Base-by-base conservation (phyloP, 2,329 filamentous ascomycete species). In the Ceratocystis smalleyi region DNA sequence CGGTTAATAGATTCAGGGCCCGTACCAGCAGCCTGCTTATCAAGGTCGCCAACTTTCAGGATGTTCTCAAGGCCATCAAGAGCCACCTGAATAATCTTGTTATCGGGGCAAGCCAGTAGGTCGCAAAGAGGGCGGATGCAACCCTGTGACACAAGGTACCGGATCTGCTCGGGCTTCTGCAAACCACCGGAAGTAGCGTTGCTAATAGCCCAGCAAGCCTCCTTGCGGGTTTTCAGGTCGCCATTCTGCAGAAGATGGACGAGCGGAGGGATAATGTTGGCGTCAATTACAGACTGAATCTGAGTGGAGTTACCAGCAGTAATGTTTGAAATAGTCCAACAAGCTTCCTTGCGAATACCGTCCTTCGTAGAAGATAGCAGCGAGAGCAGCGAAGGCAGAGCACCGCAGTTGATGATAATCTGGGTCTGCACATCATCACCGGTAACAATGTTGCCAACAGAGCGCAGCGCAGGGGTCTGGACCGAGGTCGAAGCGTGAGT, bases 281-380 rank as follows among this genome's bases (percentile, higher is more conserved):
- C 91, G 72, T 99, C 94, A 71, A 99, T 87, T 64, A 99, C 94
- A 8, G 91, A 81, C 79, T 99, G 94, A 71, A 99, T 99, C 77
- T 99, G 94, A 65, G 87, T 90, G 45, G 92, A 96, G 81, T 99
- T 99, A 68, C 94, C 94, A 67, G 94, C 94, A 40, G 94, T 99
- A 72, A 99, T 89, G 81, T 99, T 99, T 74, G 91, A 96, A 71
- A 99, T 99, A 61, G 94, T 99, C 94, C 94, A 99, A 84, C 94
- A 99, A 32, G 94, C 94, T 77, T 99, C 94, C 81, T 99, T 99
- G 69, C 94, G 90, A 69, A 99, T 99, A 30, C 94, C 94, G 72
- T 99, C 94, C 82, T 99, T 99, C 72, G 89, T 94, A 43, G 92
- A 97, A 81, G 91, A 92, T 68, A 99, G 80, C 19, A 99, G 85